These are phyloP conservation scores for Candida insectalens DNA, from an alignment of 805 yeast genomes.

Conservation along the genomic window DNA sequence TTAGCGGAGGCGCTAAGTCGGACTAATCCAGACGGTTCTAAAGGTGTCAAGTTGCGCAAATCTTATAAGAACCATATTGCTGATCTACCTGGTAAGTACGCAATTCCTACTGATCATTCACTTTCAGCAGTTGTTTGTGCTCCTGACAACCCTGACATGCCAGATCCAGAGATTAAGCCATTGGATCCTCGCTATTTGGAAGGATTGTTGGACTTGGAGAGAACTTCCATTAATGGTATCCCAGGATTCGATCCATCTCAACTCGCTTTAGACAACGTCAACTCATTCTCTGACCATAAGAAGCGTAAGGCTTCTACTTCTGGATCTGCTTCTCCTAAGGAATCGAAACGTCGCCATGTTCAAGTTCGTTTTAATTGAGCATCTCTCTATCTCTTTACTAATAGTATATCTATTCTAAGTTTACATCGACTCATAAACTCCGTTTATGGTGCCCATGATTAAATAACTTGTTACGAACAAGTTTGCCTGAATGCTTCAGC, in stretches of 20 bases:
- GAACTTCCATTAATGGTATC: slow-evolving; percentile 57
- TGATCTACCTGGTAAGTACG: slow-evolving; percentile 76
- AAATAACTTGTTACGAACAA: slow-evolving; percentile 63
- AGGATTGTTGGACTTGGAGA: slow-evolving; percentile 48
- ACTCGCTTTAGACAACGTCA: slow-evolving; percentile 47
- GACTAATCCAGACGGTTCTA: slow-evolving; percentile 77
- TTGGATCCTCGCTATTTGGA: slow-evolving; percentile 41
- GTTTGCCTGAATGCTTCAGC: slow-evolving; percentile 61
- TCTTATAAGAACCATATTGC: slow-evolving; percentile 89
- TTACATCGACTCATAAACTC: not conserved
- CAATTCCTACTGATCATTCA: slow-evolving; percentile 41
- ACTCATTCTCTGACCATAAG: slow-evolving; percentile 15
- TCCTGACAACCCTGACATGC: slow-evolving; percentile 30
- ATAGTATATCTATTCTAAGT: too few species aligned
- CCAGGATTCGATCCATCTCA: slow-evolving; percentile 68
- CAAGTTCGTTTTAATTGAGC: slow-evolving; percentile 21
- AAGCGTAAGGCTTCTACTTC: slow-evolving; percentile 13
- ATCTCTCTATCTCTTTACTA: not conserved
- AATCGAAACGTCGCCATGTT: slow-evolving; percentile 21
- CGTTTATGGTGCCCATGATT: not conserved
- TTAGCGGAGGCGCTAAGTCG: slow-evolving; percentile 79
- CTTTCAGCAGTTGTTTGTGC: slow-evolving; percentile 29
- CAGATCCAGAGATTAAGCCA: slow-evolving; percentile 30
- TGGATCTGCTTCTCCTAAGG: not conserved
- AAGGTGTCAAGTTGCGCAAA: slow-evolving; percentile 87